Evolutionary conservation across 2,329 filamentous ascomycete species (phyloP).

Genomic region (Penicillium paneum): DNA sequence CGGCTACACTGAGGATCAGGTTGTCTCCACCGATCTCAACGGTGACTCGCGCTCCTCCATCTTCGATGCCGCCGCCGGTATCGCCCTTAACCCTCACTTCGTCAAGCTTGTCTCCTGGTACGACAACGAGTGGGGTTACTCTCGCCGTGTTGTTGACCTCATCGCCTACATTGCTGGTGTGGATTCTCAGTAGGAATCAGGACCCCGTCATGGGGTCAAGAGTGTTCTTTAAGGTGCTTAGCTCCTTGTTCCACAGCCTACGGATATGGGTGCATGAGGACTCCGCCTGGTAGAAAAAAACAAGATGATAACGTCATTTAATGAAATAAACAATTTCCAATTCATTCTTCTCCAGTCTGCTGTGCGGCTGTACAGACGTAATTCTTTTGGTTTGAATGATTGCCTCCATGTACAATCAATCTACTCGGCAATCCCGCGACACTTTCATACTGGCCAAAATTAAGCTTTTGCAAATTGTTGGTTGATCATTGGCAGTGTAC

Average conservation of each 20-base stretch:
- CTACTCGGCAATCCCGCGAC: too few relatives aligned
- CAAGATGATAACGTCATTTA: constrained; percentile 26
- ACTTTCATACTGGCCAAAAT: neutral
- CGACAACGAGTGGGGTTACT: constrained; percentile 99
- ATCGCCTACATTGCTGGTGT: constrained; percentile 72
- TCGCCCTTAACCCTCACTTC: constrained; percentile 97
- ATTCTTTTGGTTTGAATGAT: neutral
- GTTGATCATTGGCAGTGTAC: too few relatives aligned
- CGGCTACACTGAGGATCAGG: constrained; percentile 92
- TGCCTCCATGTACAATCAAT: neutral
- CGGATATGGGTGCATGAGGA: neutral
- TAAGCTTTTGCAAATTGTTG: neutral
- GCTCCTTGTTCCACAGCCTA: constrained; percentile 7
- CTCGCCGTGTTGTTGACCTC: constrained; percentile 87
- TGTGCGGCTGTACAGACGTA: neutral
- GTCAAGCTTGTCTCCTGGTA: constrained; percentile 99
- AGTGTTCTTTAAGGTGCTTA: constrained; percentile 34
- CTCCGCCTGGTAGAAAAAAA: constrained; percentile 17
- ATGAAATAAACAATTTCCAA: constrained; percentile 26
- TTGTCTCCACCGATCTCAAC: constrained; percentile 92
- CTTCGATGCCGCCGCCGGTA: constrained; percentile 99
- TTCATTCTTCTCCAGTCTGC: constrained; percentile 6
- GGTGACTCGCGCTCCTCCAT: constrained; percentile 93
- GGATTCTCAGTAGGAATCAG: constrained; percentile 53
- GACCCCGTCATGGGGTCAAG: constrained; percentile 29